Conservation (phyloP, 768 basidiomycete genomes). For the Termitomyces heimii region DNA sequence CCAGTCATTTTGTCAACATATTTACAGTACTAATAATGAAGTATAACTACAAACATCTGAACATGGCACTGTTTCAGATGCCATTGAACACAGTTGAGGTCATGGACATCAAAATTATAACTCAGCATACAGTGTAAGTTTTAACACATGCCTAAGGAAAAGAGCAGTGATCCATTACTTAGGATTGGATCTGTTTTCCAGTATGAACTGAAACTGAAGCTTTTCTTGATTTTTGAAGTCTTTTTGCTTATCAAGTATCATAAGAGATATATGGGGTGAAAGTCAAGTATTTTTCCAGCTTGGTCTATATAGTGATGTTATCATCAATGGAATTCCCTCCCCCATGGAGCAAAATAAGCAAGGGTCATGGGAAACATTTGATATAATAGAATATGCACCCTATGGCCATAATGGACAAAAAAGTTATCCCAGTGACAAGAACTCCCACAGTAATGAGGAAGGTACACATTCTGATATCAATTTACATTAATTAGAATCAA, state of each 20-base stretch:
- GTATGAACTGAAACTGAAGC: background rate
- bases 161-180: background rate
- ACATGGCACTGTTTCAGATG: slow-evolving; percentile 74
- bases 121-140: slow-evolving; percentile 10
- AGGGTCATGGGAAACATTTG: background rate
- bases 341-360: background rate
- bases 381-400: too few species aligned
- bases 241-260: background rate
- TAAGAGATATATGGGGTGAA: background rate
- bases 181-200: background rate
- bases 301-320: background rate
- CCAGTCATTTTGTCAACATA: background rate
- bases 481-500: too few species aligned
- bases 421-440: too few species aligned
- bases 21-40: background rate
- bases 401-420: too few species aligned
- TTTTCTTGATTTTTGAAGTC: background rate
- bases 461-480: too few species aligned
- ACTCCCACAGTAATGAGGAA: too few species aligned
- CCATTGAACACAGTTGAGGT: slow-evolving; percentile 67
- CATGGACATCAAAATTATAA: slow-evolving; percentile 50
- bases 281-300: background rate
- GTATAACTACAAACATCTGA: slow-evolving; percentile 50
- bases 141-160: background rate
- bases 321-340: background rate